Evolutionary conservation across 2,329 filamentous ascomycete genomes (phyloP).

Genomic region (Penicillium sp.): DNA sequence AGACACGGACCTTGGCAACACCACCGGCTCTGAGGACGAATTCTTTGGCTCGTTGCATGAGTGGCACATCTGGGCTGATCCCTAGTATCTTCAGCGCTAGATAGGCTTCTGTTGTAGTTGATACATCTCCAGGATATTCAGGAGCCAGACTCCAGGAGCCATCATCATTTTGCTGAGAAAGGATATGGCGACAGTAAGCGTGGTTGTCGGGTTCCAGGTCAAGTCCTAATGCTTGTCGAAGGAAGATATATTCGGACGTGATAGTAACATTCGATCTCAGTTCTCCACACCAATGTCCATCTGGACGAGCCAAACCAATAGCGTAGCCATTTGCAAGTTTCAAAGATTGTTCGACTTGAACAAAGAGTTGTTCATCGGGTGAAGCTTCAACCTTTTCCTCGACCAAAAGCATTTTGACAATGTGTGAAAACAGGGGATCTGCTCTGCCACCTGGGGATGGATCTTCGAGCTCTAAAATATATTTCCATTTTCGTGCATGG

Average conservation of each 20-base stretch:
- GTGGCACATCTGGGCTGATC: no score
- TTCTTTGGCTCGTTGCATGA: neutral
- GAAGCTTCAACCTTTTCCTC: no score
- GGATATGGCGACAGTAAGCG: constrained; percentile 9
- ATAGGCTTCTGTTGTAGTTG: constrained; percentile 35
- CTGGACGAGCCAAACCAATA: neutral
- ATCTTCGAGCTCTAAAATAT: no score
- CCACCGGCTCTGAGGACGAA: constrained; percentile 31
- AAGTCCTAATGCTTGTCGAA: constrained; percentile 22
- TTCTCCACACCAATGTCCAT: constrained; percentile 2
- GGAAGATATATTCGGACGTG: constrained; percentile 30
- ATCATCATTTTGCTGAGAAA: constrained; percentile 27
- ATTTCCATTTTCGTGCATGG: no score
- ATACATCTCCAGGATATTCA: constrained; percentile 22
- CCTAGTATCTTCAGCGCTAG: constrained; percentile 36
- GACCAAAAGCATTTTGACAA: no score
- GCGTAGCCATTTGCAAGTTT: no score
- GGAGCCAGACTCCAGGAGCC: constrained; percentile 35
- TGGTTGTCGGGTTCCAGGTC: constrained; percentile 13
- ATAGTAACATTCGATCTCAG: constrained; percentile 1
- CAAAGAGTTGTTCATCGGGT: no score
- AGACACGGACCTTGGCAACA: constrained; percentile 31
- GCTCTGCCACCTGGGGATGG: no score
- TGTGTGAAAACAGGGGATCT: no score
- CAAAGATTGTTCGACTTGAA: no score